phyloP scores from a whole-genome alignment of 495 filamentous ascomycete genomes.

The Xylaria acuta region DNA sequence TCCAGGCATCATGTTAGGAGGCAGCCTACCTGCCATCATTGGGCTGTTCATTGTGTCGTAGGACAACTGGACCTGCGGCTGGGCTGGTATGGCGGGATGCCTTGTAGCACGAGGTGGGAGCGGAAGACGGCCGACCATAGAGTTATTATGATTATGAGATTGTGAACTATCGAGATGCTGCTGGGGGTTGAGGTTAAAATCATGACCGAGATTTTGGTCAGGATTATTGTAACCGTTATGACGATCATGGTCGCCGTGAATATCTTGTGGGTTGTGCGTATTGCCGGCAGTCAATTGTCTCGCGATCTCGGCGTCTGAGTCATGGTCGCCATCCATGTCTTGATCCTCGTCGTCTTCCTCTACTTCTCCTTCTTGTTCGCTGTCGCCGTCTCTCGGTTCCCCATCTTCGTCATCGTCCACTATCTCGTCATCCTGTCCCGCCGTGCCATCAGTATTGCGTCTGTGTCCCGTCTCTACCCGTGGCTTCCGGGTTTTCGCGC shows the following conservation, averaged over 20 bases:
- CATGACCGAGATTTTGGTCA: neutral
- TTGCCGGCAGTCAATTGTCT: slow-evolving; percentile 18
- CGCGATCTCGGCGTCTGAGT: slow-evolving; percentile 26
- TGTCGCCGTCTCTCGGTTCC: neutral
- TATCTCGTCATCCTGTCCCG: neutral
- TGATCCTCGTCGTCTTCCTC: slow-evolving; percentile 18
- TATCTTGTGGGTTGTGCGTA: neutral
- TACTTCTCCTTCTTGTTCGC: neutral
- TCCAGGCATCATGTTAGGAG: slow-evolving; percentile 16
- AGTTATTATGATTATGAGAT: neutral
- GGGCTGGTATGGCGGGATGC: slow-evolving; percentile 10
- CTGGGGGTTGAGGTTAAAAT: neutral
- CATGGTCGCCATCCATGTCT: slow-evolving; percentile 23
- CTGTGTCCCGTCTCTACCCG: neutral
- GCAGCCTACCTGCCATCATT: neutral
- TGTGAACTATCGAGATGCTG: slow-evolving; percentile 9
- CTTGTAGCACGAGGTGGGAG: slow-evolving; percentile 3
- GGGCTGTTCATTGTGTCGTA: neutral
- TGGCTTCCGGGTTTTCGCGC: slow-evolving; percentile 11
- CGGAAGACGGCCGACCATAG: slow-evolving; percentile 2
- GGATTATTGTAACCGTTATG: neutral
- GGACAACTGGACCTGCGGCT: neutral
- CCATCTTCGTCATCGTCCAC: slow-evolving; percentile 1
- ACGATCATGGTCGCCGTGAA: neutral
- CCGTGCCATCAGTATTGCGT: neutral